Base-by-base conservation (phyloP, 2,329 filamentous ascomycete species). In the Exophiala xenobiotica region DNA sequence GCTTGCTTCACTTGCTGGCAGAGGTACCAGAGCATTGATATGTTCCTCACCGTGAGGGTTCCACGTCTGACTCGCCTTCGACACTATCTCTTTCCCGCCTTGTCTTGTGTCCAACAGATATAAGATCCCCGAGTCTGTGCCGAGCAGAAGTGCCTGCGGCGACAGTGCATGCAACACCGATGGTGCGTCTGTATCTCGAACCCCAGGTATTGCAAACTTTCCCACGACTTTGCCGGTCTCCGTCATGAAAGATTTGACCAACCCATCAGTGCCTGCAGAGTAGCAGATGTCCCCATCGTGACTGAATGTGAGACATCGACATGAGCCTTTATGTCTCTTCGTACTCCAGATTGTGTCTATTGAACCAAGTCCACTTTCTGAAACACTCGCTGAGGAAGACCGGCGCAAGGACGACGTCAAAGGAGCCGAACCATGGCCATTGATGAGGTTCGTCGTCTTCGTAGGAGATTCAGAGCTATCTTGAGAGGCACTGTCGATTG, bases 291-390 rank as follows among this genome's bases (percentile, higher is more conserved):
- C 74, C 12, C 92, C 93, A 67, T 96, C 91, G 51, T 82, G 70
- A 58, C 83, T 86, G 71, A 91, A 97, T 3, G 79, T 83, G 49
- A 97, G 73, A 54, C 83, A 85, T 46, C 93, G 81, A 67, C 92
- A 97, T 77, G 90, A 96, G 9, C 90, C 92, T 75, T 96, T 95
- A 74, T 99, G 93, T 55, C 93, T 80, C 61, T 85, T 79, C 4
- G 93, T 97, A 63, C 82, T 81, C 93, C 93, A 99, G 53, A 85
- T 74, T 0, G 86, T 89, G 61, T 91, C 87, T 57, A 97, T 87
- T 49, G 85, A 82, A 37, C 85, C 87, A 57, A 80, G 86, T 8
- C 89, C 90, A 62, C 75, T 78, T 61, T 76, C 75, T 19, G 74
- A 75, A 24, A 66, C 67, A 31, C 55, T 58, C 1, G 68, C 64